These are phyloP conservation scores for Pestalotiopsis sp. DNA, from an alignment of 2,329 filamentous ascomycete species.

Conservation along the genomic window DNA sequence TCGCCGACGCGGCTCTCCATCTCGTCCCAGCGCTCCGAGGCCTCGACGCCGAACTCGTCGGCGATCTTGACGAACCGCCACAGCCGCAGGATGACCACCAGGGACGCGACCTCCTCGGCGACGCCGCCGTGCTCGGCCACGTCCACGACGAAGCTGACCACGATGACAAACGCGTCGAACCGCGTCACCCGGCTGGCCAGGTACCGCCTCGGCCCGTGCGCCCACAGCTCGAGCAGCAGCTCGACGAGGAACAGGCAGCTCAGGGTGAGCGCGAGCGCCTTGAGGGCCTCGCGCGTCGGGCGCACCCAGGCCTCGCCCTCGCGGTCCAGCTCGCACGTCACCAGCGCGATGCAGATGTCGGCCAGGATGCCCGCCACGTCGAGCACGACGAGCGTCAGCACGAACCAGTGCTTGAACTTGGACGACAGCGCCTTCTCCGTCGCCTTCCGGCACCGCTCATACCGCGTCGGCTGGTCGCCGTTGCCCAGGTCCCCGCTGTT, in stretches of 20 bases:
- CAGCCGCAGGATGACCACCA: constrained; percentile 68
- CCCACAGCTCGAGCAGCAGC: constrained; percentile 59
- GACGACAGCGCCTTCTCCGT: constrained; percentile 34
- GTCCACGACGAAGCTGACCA: constrained; percentile 65
- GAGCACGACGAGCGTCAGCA: constrained; percentile 47
- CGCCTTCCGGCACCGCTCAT: constrained; percentile 17
- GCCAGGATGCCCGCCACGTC: constrained; percentile 48
- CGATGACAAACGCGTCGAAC: constrained; percentile 66
- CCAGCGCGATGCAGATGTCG: constrained; percentile 51
- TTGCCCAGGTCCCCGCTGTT: constrained; percentile 17
- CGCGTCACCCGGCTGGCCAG: constrained; percentile 63
- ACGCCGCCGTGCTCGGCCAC: constrained; percentile 58
- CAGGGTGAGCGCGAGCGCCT: constrained; percentile 58
- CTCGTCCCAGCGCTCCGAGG: constrained; percentile 63
- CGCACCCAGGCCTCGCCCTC: constrained; percentile 45
- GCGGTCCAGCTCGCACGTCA: constrained; percentile 49
- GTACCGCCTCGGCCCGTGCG: constrained; percentile 65
- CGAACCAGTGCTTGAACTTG: constrained; percentile 46
- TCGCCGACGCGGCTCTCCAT: constrained; percentile 55
- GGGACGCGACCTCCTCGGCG: constrained; percentile 64
- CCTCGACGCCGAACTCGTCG: constrained; percentile 67
- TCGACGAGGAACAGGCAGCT: constrained; percentile 69
- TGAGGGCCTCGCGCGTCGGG: constrained; percentile 42
- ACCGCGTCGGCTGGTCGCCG: neutral
- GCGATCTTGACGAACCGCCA: constrained; percentile 74